Evolutionary conservation across 2,329 filamentous ascomycete genomes (phyloP).

Genomic region (Didymella arachidicola): DNA sequence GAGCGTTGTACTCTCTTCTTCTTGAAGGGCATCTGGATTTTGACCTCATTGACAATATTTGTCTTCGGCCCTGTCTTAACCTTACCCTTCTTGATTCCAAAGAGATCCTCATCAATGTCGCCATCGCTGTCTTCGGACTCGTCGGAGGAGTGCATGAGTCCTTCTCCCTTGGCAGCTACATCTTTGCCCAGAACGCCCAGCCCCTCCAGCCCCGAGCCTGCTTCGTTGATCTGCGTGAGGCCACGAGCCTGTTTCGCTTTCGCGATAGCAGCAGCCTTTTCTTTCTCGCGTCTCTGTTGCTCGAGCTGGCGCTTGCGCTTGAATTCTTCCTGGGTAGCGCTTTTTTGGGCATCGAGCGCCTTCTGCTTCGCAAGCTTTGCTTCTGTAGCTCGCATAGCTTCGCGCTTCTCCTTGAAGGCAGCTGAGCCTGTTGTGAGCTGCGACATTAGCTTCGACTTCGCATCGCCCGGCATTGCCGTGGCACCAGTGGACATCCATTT

Average conservation of each 20-base stretch:
- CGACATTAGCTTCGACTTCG: constrained; percentile 42
- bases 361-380: constrained; percentile 38
- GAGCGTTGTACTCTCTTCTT: constrained; percentile 83
- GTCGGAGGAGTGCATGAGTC: constrained; percentile 89
- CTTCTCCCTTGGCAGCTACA: constrained; percentile 74
- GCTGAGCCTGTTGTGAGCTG: constrained; percentile 39
- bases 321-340: constrained; percentile 59
- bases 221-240: constrained; percentile 69
- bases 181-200: constrained; percentile 81
- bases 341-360: constrained; percentile 37
- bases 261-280: constrained; percentile 76
- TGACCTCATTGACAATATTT: constrained; percentile 49
- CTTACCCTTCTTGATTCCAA: constrained; percentile 63
- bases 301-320: constrained; percentile 77
- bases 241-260: constrained; percentile 67
- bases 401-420: constrained; percentile 41
- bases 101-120: constrained; percentile 72
- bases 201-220: constrained; percentile 78
- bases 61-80: constrained; percentile 49
- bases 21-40: constrained; percentile 73
- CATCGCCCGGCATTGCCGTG: constrained; percentile 28
- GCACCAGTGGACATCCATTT: constrained; percentile 50
- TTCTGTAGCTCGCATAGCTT: constrained; percentile 33
- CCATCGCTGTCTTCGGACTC: constrained; percentile 65
- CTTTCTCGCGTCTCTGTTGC: constrained; percentile 75